phyloP scores from a whole-genome alignment of 306 rosid genomes.

The Pueraria montana region DNA sequence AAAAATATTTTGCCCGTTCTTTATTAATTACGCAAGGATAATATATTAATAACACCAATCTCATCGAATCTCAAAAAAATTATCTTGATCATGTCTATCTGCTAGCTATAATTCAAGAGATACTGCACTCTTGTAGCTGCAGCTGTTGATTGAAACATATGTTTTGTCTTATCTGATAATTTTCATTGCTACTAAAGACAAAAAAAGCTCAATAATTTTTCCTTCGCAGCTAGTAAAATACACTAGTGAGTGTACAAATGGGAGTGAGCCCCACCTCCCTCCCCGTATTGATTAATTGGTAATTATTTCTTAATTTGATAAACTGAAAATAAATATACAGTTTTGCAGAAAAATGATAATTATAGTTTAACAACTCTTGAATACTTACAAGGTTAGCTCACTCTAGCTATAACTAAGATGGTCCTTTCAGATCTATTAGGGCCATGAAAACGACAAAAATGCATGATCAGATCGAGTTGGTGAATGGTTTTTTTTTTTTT shows the following conservation, averaged over 20 bases:
- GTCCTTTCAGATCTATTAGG: constrained; percentile 43
- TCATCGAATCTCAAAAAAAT: constrained; percentile 44
- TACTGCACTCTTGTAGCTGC: constrained; percentile 37
- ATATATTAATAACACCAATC: constrained; percentile 22
- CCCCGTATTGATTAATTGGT: constrained; percentile 43
- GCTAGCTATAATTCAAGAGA: constrained; percentile 46
- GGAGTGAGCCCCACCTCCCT: neutral
- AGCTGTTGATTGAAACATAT: constrained; percentile 42
- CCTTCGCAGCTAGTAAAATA: constrained; percentile 21
- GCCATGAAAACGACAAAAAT: constrained; percentile 54
- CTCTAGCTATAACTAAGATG: constrained; percentile 37
- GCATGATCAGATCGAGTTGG: constrained; percentile 64
- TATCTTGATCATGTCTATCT: constrained; percentile 37
- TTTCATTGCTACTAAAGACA: constrained; percentile 51
- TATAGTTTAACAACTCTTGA: constrained; percentile 29
- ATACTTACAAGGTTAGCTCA: constrained; percentile 45
- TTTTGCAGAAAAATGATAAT: neutral
- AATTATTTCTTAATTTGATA: constrained; percentile 26
- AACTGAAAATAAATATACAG: constrained; percentile 27
- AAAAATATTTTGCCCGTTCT: neutral
- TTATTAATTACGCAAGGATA: neutral
- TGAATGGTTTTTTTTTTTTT: too few relatives aligned
- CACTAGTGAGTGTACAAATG: neutral
- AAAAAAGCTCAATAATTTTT: constrained; percentile 42
- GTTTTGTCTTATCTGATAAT: constrained; percentile 43